These are phyloP conservation scores for Botrytis hyacinthi DNA, from an alignment of 2,329 filamentous ascomycete genomes.

Conservation along the genomic window DNA sequence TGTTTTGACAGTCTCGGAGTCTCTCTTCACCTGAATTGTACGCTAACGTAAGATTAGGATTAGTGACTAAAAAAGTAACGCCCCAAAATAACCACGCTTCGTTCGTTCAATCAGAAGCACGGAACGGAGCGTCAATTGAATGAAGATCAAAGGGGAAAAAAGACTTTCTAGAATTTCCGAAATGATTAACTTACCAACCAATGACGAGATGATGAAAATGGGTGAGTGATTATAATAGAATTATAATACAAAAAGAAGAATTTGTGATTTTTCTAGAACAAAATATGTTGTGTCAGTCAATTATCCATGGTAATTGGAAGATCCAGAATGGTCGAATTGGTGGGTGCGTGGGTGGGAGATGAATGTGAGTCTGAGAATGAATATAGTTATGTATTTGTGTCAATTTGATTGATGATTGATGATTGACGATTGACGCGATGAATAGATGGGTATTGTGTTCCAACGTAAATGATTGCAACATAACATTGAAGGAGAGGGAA, in stretches of 20 bases:
- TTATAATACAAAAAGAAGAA: not conserved
- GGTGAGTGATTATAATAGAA: not conserved
- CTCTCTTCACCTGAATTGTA: constrained; percentile 20
- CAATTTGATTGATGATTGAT: constrained; percentile 8
- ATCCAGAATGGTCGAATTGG: constrained; percentile 8
- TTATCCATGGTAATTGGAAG: constrained; percentile 2
- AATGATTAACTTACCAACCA: not conserved
- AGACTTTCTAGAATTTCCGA: not conserved
- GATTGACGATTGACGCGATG: not conserved
- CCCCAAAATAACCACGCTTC: constrained; percentile 15
- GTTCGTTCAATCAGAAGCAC: not conserved
- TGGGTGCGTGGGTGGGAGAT: not conserved
- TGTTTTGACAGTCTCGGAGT: constrained; percentile 22
- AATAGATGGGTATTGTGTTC: not conserved
- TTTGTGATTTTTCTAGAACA: not conserved
- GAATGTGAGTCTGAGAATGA: not conserved
- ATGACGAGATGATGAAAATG: not conserved
- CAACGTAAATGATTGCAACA: not conserved
- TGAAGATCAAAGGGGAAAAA: not conserved
- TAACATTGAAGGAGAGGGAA: not conserved
- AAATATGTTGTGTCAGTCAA: constrained; percentile 15
- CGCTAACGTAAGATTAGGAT: constrained; percentile 20
- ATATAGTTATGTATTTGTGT: not conserved
- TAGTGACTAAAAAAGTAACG: constrained; percentile 23
- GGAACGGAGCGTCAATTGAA: not conserved